Conservation (phyloP, 805 yeast genomes). For the Metschnikowia amazonensis region DNA sequence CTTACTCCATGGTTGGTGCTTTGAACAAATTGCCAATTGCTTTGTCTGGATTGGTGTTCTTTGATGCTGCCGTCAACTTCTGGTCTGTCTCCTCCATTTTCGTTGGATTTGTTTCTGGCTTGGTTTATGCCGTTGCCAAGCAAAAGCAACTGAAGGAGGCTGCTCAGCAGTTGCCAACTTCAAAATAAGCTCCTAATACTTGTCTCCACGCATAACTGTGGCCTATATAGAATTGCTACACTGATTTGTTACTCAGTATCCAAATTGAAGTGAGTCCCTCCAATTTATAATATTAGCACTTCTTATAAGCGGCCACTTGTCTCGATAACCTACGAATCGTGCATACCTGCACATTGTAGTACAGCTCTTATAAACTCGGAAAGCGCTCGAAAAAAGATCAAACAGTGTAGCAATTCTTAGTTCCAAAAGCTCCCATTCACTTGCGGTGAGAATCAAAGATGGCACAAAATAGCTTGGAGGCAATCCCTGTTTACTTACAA, state of each 20-base stretch:
- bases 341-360: constrained; percentile 1
- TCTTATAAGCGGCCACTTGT: neutral
- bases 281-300: neutral
- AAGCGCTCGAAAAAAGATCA: constrained; percentile 6
- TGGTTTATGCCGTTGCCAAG: constrained; percentile 93
- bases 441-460: constrained; percentile 12
- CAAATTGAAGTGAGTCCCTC: neutral
- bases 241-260: neutral
- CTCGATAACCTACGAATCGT: neutral
- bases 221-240: neutral
- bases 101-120: constrained; percentile 92
- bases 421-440: constrained; percentile 8
- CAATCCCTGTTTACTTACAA: constrained; percentile 52
- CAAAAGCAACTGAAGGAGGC: constrained; percentile 69
- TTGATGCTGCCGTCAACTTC: constrained; percentile 92
- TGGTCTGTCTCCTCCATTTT: constrained; percentile 86
- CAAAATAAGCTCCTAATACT: constrained; percentile 11
- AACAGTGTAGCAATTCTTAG: constrained; percentile 7
- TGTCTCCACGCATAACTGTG: neutral
- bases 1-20: constrained; percentile 99
- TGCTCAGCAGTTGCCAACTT: constrained; percentile 30
- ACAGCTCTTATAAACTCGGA: neutral
- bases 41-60: constrained; percentile 87
- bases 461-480: constrained; percentile 40
- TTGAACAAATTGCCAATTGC: constrained; percentile 98